Base-by-base conservation (phyloP, 257 asterid genomes). In the Nicotiana noctiflora region DNA sequence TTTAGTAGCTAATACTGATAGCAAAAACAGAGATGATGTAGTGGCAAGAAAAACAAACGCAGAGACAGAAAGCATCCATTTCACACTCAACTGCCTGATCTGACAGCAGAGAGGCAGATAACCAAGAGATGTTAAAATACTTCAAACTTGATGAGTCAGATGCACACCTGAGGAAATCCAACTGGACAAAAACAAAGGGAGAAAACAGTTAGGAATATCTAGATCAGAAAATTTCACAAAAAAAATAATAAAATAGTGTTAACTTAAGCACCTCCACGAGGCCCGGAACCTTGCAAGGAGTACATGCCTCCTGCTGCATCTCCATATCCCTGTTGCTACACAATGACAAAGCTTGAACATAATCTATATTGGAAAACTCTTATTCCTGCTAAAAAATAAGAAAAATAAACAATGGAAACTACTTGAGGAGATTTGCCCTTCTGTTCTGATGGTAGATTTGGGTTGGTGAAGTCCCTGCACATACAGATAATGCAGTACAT, bases 401-500 rank as follows among this genome's bases (percentile, higher is more conserved):
- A 74, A 51, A 79, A 17, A 76, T 65, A 85, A 86, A 86, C 81
- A 80, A 86, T 67, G 66, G 63, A 40, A 89, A 84, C 80, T 96
- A 94, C 99, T 80, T 90, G 98, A 80, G 97, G 83, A 68, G 97
- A 87, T 85, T 91, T 93, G 75, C 97, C 98, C 94, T 90, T 94
- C 81, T 90, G 98, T 81, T 96, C 99, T 62, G 98, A 89, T 81
- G 98, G 98, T 86, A 96, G 88, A 84, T 93, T 86, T 76, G 98
- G 98, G 87, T 96, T 96, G 76, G 99, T 94, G 87, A 92, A 96
- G 87, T 96, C 99, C 95, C 98, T 96, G 84, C 27, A 62, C 61
- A 66, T 4, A 74, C 59, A 83, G 82, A 88, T 17, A 57, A 21
- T 29, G 83, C 80, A 86, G 27, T 81, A 79, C 86, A 84, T 61